These are phyloP conservation scores for Ustilago sp. DNA, from an alignment of 1,284 basidiomycete genomes.

Conservation along the genomic window DNA sequence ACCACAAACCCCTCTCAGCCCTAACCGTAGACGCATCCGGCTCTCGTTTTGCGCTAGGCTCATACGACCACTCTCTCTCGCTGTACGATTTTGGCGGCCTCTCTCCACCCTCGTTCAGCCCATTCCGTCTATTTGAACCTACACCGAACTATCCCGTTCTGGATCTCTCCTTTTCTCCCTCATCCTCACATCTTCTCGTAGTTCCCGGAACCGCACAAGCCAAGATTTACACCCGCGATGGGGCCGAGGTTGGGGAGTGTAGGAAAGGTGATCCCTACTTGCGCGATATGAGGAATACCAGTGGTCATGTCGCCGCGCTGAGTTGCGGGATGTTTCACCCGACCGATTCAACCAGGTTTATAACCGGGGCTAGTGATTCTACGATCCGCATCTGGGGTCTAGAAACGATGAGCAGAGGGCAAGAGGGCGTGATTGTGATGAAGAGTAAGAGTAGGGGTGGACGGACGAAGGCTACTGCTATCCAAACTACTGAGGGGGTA, in stretches of 20 bases:
- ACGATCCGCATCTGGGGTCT: slow-evolving; percentile 97
- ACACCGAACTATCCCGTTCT: slow-evolving; percentile 79
- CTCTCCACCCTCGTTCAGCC: slow-evolving; percentile 81
- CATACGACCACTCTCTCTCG: slow-evolving; percentile 96
- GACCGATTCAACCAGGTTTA: slow-evolving; percentile 81
- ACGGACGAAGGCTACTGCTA: slow-evolving; percentile 85
- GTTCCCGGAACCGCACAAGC: slow-evolving; percentile 89
- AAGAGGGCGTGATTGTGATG: slow-evolving; percentile 92
- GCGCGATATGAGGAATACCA: slow-evolving; percentile 96
- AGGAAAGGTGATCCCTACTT: slow-evolving; percentile 98
- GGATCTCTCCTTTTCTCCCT: slow-evolving; percentile 53
- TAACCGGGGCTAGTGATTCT: slow-evolving; percentile 93
- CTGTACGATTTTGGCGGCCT: slow-evolving; percentile 99
- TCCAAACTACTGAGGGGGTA: slow-evolving; percentile 13
- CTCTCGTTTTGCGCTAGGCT: slow-evolving; percentile 88
- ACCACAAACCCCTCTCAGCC: slow-evolving; percentile 90
- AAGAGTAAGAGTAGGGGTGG: slow-evolving; percentile 96
- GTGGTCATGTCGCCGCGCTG: slow-evolving; percentile 92
- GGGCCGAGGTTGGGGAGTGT: slow-evolving; percentile 62
- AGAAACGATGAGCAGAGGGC: slow-evolving; percentile 78
- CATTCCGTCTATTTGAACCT: slow-evolving; percentile 96
- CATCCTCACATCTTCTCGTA: slow-evolving; percentile 40
- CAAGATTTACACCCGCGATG: slow-evolving; percentile 79
- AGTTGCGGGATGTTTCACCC: slow-evolving; percentile 93
- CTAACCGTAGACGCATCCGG: slow-evolving; percentile 91